Conservation (phyloP, 1,284 basidiomycete genomes). For the Leccinum griseonigrum region DNA sequence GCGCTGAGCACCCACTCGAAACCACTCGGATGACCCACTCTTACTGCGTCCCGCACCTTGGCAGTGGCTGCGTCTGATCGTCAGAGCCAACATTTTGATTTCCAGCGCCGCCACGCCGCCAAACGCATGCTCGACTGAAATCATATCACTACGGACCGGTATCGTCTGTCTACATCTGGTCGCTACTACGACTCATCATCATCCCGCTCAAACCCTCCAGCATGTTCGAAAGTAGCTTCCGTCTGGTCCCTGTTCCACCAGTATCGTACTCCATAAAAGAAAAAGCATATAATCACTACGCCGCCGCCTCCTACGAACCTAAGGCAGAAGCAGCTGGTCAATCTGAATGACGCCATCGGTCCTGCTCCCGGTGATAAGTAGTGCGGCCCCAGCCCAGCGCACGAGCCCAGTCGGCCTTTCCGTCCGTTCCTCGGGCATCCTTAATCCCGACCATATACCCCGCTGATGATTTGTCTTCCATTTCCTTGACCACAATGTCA, state of each 20-base stretch:
- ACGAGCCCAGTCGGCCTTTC: constrained; percentile 71
- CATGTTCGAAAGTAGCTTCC: constrained; percentile 82
- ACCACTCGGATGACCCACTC: no score
- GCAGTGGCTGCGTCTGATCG: no score
- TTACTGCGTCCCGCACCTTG: no score
- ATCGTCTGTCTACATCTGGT: constrained; percentile 10
- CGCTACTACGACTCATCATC: constrained; percentile 44
- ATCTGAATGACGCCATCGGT: constrained; percentile 88
- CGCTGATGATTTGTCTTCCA: constrained; percentile 41
- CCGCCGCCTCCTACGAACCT: constrained; percentile 62
- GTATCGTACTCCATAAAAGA: constrained; percentile 67
- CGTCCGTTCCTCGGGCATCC: constrained; percentile 77
- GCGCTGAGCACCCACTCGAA: no score
- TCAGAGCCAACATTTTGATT: no score
- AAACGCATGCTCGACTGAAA: no score
- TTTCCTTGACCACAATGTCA: constrained; percentile 74
- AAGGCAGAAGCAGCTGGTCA: constrained; percentile 82
- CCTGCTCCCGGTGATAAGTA: constrained; percentile 54
- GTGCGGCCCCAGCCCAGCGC: constrained; percentile 83
- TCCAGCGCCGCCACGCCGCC: no score
- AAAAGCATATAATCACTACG: constrained; percentile 55
- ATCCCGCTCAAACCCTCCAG: constrained; percentile 71
- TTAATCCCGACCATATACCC: constrained; percentile 84
- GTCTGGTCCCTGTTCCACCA: constrained; percentile 71
- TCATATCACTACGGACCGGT: neutral